phyloP scores from a whole-genome alignment of 805 yeast species.

The Metschnikowia dekortorum region DNA sequence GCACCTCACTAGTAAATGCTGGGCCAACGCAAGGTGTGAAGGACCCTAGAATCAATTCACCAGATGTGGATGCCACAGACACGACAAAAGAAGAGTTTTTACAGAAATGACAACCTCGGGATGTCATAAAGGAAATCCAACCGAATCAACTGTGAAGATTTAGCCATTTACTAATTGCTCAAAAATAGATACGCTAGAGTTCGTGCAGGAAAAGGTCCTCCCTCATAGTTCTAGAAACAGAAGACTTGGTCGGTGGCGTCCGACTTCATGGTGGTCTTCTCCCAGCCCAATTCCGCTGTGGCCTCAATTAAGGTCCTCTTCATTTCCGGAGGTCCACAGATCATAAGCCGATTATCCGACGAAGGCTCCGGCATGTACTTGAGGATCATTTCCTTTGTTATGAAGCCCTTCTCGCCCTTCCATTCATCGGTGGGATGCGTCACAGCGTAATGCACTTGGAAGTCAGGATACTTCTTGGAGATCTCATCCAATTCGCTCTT shows the following conservation, averaged over 20 bases:
- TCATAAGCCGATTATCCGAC: constrained; percentile 50
- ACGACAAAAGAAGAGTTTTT: no score
- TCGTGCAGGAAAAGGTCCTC: no score
- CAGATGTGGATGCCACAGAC: no score
- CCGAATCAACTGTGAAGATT: no score
- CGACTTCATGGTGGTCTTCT: constrained; percentile 41
- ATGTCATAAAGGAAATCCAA: no score
- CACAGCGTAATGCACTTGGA: constrained; percentile 57
- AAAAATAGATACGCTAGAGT: no score
- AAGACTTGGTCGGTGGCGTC: constrained; percentile 54
- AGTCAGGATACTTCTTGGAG: constrained; percentile 56
- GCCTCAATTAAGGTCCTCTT: constrained; percentile 47
- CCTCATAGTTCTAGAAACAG: constrained; percentile 37
- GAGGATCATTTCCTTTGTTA: constrained; percentile 54
- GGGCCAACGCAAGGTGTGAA: no score
- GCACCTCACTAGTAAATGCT: background rate
- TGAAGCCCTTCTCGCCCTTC: constrained; percentile 57
- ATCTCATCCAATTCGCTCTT: constrained; percentile 71
- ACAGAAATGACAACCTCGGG: no score
- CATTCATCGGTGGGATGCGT: constrained; percentile 48
- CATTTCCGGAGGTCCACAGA: constrained; percentile 77
- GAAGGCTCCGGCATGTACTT: constrained; percentile 50
- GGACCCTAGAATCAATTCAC: no score
- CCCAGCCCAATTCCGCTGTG: constrained; percentile 62
- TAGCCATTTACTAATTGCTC: no score